Base-by-base conservation (phyloP, 116 monocot species). In the Cymodocea nodosa region DNA sequence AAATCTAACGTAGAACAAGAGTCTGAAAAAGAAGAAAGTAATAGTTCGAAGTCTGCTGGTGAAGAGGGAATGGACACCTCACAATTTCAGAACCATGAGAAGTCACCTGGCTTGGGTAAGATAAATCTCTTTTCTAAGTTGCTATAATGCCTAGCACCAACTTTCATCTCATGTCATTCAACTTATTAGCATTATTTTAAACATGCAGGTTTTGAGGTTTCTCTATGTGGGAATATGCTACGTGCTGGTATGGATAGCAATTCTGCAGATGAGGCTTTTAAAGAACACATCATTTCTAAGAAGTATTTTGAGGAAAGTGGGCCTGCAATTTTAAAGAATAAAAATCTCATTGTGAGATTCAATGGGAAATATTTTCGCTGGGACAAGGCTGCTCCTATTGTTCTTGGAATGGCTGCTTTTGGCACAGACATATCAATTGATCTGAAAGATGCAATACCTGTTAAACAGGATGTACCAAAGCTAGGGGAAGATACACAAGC, bases 151-250 rank as follows among this genome's bases (percentile, higher is more conserved):
- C n/a, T 37, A 2, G 17, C 8, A 6, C 18, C 39, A 39, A 0
- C 6, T 2, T 37, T 62, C 37, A 62, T 37, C 18, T 37, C 37
- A 14, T n/a, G 36, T 62, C 18, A 18, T 16, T 23, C 50, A 15
- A 44, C 22, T 25, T 64, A 44, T 19, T 24, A 20, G 19, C 23
- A 18, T 51, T 65, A 5, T 65, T 50, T 22, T 54, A 20, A 15
- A 25, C 15, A 19, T 22, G 48, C 68, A 94, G 94, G 94, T 72
- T 79, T 86, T 67, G 87, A 87, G 64, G 75, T 94, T 62, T 94
- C 94, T 17, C 82, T 89, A 20, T 94, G 89, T 77, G 89, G 87
- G 25, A 80, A 85, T 70, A 63, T 89, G 64, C 53, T 94, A 63
- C 72, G 50, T 18, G 70, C 89, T 71, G 79, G 87, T 50, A 87